Conservation (phyloP, 306 rosid species). For the Hippophae rhamnoides region DNA sequence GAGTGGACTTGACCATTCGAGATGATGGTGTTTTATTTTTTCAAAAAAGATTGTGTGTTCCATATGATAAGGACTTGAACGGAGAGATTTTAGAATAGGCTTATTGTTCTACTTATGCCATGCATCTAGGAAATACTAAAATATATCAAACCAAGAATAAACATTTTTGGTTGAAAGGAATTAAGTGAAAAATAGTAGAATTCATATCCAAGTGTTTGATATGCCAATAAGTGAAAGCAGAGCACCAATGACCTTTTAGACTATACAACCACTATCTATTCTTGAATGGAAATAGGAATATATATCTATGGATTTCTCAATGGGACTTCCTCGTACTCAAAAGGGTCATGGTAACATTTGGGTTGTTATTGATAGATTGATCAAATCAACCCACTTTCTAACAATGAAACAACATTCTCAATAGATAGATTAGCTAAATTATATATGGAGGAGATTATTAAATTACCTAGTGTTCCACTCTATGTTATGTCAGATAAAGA, state of each 20-base stretch:
- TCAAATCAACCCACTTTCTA: no score
- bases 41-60: background rate
- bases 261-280: background rate
- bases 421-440: no score
- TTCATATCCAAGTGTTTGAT: background rate
- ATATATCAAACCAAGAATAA: background rate
- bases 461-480: background rate
- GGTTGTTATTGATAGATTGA: background rate
- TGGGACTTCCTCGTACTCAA: no score
- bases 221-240: background rate
- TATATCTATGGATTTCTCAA: no score
- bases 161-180: background rate
- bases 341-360: background rate
- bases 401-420: no score
- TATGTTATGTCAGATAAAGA: background rate
- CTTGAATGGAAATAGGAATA: no score
- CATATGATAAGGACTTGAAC: background rate
- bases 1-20: background rate
- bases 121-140: background rate
- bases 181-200: background rate
- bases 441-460: no score
- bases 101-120: background rate
- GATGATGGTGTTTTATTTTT: background rate
- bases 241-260: background rate
- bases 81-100: background rate